Percentiles rank a stretch among this genome's conserved stretches.
phyloP scores from a whole-genome alignment of 106 monocot species.

The Dioscorea alata region DNA sequence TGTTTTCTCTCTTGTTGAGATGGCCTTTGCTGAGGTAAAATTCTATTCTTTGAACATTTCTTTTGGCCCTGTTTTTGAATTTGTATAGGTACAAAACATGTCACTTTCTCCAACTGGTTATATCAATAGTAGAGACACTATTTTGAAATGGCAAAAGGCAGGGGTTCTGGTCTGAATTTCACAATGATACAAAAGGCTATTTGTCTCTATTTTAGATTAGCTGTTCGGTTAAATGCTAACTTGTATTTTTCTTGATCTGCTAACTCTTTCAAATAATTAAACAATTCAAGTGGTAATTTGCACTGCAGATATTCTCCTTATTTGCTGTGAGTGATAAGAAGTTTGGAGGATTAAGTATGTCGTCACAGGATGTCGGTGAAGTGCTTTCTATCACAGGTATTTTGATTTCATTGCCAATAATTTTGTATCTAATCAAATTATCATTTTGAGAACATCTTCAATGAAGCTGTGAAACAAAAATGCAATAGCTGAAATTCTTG shows the following conservation, averaged over 20 bases:
- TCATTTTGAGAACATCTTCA: no score
- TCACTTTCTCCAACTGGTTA: background rate
- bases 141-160: no score
- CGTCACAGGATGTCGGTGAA: conserved; percentile 40
- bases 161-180: no score
- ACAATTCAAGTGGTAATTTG: background rate
- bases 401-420: background rate
- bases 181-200: no score
- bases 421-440: background rate
- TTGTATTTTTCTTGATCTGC: background rate
- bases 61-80: background rate
- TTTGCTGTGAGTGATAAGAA: conserved; percentile 50
- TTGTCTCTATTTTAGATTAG: no score
- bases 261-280: background rate
- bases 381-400: conserved; percentile 61
- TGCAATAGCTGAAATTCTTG: no score
- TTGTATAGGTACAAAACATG: background rate
- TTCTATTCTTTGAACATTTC: background rate
- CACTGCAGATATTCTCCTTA: conserved; percentile 55
- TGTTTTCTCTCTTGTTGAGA: conserved; percentile 73
- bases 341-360: conserved; percentile 60
- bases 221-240: no score
- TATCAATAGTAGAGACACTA: no score
- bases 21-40: conserved; percentile 71
- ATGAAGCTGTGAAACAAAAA: no score